phyloP scores from a whole-genome alignment of 208 protist genomes.

The Leishmania turanica region DNA sequence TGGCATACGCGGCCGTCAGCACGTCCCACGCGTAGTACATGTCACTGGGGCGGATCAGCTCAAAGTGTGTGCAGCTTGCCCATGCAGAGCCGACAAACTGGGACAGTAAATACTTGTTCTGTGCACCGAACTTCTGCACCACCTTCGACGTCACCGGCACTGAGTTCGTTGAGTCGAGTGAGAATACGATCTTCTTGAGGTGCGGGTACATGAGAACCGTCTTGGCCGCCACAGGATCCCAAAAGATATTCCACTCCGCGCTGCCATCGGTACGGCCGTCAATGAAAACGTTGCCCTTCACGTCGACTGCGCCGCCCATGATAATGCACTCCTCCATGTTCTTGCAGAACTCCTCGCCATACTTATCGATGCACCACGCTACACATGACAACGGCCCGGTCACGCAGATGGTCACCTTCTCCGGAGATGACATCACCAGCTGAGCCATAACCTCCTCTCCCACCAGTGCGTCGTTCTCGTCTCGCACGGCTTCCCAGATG shows the following conservation, averaged over 20 bases:
- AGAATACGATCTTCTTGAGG: conserved; percentile 69
- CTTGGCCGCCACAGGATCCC: conserved; percentile 80
- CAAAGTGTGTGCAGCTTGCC: conserved; percentile 80
- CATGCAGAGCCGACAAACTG: conserved; percentile 85
- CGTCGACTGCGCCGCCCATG: conserved; percentile 89
- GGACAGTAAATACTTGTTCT: conserved; percentile 81
- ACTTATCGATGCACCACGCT: conserved; percentile 82
- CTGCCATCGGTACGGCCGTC: conserved; percentile 66
- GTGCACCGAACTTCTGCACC: conserved; percentile 77
- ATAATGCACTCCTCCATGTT: conserved; percentile 88
- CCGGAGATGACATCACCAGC: conserved; percentile 65
- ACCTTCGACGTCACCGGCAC: conserved; percentile 75
- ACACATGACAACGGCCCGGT: conserved; percentile 87
- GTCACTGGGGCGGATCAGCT: conserved; percentile 61
- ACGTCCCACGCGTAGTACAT: conserved; percentile 92
- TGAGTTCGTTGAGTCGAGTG: conserved; percentile 85
- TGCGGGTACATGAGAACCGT: conserved; percentile 63
- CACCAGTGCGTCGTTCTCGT: conserved; percentile 43
- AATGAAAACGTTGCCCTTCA: conserved; percentile 86
- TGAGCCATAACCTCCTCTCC: conserved; percentile 87
- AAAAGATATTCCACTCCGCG: conserved; percentile 93
- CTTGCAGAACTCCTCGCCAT: conserved; percentile 72
- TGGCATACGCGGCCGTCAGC: conserved; percentile 79
- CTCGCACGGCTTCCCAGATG: conserved; percentile 51
- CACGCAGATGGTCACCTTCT: conserved; percentile 87